Conservation (phyloP, 2,329 filamentous ascomycete species). For the Trichoderma semiorbis region DNA sequence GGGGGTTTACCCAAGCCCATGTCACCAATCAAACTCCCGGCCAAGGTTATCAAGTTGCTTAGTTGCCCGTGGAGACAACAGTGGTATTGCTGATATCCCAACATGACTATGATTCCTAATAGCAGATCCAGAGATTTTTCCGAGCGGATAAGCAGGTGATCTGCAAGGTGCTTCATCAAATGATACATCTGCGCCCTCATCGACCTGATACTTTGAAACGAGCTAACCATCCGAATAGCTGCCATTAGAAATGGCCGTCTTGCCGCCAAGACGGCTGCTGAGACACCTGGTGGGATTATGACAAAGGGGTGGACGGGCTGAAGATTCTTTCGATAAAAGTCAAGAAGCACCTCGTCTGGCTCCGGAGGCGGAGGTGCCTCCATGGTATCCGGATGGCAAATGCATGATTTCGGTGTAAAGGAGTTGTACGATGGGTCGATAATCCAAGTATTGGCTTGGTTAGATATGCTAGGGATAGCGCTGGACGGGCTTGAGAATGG, state of each 20-base stretch:
- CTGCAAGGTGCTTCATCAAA: conserved; percentile 44
- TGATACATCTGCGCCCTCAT: conserved; percentile 50
- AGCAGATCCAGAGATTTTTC: conserved; percentile 50
- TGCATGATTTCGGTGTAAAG: conserved; percentile 44
- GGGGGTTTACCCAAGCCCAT: conserved; percentile 44
- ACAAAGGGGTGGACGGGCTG: conserved; percentile 48
- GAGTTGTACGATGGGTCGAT: conserved; percentile 45
- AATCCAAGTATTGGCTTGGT: conserved; percentile 25
- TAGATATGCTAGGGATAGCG: conserved; percentile 19
- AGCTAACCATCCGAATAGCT: conserved; percentile 49
- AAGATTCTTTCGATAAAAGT: conserved; percentile 42
- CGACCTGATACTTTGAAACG: conserved; percentile 43
- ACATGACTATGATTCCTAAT: conserved; percentile 46
- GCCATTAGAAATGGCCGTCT: conserved; percentile 48
- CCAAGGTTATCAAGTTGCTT: conserved; percentile 48
- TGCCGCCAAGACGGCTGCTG: conserved; percentile 36
- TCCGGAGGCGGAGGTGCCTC: conserved; percentile 40
- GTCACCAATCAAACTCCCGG: conserved; percentile 45
- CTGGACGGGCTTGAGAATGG: conserved; percentile 21
- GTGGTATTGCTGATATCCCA: conserved; percentile 53
- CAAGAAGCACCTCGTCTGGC: conserved; percentile 45
- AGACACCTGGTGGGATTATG: conserved; percentile 36
- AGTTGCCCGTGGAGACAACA: conserved; percentile 52
- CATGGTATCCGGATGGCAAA: conserved; percentile 43
- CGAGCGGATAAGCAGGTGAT: conserved; percentile 47